Evolutionary conservation across 2,329 filamentous ascomycete species (phyloP).

Genomic region (Curvularia sp.): DNA sequence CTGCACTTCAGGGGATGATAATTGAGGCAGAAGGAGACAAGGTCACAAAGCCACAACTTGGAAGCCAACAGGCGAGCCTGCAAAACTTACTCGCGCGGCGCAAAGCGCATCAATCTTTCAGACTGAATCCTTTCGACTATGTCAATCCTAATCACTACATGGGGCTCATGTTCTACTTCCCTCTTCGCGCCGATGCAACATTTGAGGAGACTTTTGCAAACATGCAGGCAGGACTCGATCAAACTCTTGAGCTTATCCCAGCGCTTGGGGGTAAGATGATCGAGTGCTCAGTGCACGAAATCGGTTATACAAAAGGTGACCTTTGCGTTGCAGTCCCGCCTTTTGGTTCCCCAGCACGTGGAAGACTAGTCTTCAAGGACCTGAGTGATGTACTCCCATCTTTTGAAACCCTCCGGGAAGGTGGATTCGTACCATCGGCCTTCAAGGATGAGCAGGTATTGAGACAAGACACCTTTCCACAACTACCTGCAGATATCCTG

Average conservation of each 20-base stretch:
- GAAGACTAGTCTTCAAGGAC: slow-evolving; percentile 29
- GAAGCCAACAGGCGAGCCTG: slow-evolving; percentile 7
- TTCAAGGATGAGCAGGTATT: slow-evolving; percentile 29
- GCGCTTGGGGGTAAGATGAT: slow-evolving; percentile 51
- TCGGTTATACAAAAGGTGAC: slow-evolving; percentile 41
- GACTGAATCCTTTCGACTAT: slow-evolving; percentile 45
- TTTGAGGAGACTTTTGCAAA: slow-evolving; percentile 43
- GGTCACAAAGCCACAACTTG: not conserved
- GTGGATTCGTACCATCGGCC: slow-evolving; percentile 27
- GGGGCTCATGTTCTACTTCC: slow-evolving; percentile 48
- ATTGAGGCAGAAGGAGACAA: not conserved
- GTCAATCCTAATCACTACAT: slow-evolving; percentile 30
- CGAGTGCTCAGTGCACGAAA: slow-evolving; percentile 34
- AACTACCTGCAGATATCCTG: slow-evolving; percentile 31
- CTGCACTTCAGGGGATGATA: slow-evolving; percentile 16
- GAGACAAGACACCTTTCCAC: slow-evolving; percentile 22
- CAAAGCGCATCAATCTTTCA: slow-evolving; percentile 40
- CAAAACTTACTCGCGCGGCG: slow-evolving; percentile 19
- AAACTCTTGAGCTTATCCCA: slow-evolving; percentile 49
- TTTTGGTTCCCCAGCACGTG: slow-evolving; percentile 3
- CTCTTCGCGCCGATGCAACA: slow-evolving; percentile 32
- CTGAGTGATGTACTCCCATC: slow-evolving; percentile 27
- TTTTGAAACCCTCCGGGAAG: slow-evolving; percentile 25
- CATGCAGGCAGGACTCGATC: slow-evolving; percentile 47
- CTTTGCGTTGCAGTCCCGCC: slow-evolving; percentile 30